These are phyloP conservation scores for Selaginella moellendorffii DNA, from an alignment of 75 land plant genomes.

Conservation along the genomic window DNA sequence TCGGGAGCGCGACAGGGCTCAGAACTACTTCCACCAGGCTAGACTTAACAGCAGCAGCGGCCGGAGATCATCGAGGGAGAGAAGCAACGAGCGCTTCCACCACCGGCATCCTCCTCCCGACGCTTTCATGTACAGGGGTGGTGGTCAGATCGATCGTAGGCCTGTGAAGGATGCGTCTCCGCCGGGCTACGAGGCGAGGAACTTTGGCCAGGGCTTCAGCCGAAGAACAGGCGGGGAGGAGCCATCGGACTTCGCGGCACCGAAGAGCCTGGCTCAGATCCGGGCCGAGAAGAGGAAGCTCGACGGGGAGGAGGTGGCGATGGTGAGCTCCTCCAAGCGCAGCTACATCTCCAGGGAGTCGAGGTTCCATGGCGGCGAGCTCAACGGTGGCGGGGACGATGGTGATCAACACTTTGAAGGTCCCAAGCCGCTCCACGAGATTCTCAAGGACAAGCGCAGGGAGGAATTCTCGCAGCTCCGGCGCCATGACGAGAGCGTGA, in stretches of 20 bases:
- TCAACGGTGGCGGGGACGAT: not conserved
- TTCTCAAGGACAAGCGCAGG: slow-evolving; percentile 23
- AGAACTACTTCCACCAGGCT: not conserved
- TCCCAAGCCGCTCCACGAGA: slow-evolving; percentile 30
- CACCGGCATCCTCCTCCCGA: not conserved
- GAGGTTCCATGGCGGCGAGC: not conserved
- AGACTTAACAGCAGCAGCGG: slow-evolving; percentile 9
- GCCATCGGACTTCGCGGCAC: slow-evolving; percentile 26
- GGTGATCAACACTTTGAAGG: slow-evolving; percentile 18
- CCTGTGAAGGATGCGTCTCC: not conserved
- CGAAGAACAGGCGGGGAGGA: not conserved
- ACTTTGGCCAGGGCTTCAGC: no score
- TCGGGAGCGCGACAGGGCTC: slow-evolving; percentile 1
- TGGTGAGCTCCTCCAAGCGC: not conserved
- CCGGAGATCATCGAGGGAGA: not conserved
- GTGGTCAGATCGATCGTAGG: not conserved
- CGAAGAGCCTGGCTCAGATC: slow-evolving; percentile 47
- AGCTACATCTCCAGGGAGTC: not conserved
- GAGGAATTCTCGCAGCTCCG: no score
- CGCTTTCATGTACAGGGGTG: no score
- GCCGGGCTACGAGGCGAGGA: not conserved
- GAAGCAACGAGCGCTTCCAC: not conserved
- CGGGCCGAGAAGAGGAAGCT: slow-evolving; percentile 32
- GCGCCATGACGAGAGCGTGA: slow-evolving; percentile 8
- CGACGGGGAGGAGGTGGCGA: not conserved